A percentile compares a stretch with the other conserved stretches of the same genome.
These are phyloP conservation scores for Globisporangium megalacanthum DNA, from an alignment of 352 stramenopile species.

Conservation along the genomic window DNA sequence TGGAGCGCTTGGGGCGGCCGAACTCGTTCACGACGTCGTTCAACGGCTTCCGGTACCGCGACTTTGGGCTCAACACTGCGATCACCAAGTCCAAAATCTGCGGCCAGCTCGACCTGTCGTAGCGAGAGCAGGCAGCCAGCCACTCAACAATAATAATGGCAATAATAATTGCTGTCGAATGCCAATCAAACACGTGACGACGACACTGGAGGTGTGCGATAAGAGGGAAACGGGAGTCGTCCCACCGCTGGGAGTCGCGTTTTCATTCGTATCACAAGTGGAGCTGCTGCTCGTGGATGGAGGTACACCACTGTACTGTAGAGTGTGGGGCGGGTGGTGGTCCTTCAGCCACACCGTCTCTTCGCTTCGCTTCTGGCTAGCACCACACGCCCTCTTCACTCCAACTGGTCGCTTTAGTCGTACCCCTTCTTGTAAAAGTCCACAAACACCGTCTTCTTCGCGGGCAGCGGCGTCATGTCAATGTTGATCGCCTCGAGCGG, in stretches of 20 bases:
- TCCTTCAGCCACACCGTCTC: no score
- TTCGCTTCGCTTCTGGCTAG: no score
- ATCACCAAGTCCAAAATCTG: constrained; percentile 78
- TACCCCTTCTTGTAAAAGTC: constrained; percentile 87
- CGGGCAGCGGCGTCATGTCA: constrained; percentile 77
- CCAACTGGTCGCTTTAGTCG: constrained; percentile 37
- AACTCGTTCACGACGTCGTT: constrained; percentile 83
- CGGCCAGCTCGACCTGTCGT: constrained; percentile 52
- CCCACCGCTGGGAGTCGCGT: no score
- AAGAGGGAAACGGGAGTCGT: no score
- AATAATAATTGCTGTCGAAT: no score
- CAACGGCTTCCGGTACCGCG: constrained; percentile 79
- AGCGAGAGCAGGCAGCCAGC: background rate
- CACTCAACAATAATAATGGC: background rate
- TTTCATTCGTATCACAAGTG: background rate
- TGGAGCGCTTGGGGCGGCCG: constrained; percentile 51
- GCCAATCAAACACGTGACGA: no score
- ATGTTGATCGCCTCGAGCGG: constrained; percentile 85
- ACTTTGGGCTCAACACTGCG: constrained; percentile 77
- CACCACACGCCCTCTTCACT: background rate
- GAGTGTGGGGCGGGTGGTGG: background rate
- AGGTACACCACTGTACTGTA: background rate
- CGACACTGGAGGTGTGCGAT: no score
- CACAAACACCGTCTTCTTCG: constrained; percentile 72
- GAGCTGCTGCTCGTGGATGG: no score